These are phyloP conservation scores for Suillus americanus DNA, from an alignment of 768 basidiomycete genomes.

Conservation along the genomic window DNA sequence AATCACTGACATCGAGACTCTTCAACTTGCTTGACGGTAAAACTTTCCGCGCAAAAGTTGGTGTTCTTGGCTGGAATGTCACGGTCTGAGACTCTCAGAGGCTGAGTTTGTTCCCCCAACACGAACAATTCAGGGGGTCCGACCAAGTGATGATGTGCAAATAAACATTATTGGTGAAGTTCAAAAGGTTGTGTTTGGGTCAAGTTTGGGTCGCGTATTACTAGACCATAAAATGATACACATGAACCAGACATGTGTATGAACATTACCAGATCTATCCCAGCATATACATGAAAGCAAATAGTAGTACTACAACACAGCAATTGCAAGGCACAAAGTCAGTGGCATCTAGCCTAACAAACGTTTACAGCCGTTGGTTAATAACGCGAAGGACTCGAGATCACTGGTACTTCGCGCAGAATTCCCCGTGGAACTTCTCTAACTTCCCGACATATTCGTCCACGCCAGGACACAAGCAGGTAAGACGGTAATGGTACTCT, in stretches of 20 bases:
- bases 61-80: not conserved
- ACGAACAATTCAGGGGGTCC: not conserved
- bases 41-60: not conserved
- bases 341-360: not conserved
- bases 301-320: not conserved
- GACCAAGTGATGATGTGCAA: not conserved
- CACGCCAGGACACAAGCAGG: slow-evolving; percentile 91
- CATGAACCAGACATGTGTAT: not conserved
- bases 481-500: slow-evolving; percentile 89
- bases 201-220: not conserved
- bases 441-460: slow-evolving; percentile 89
- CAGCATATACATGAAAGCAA: not conserved
- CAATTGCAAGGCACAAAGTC: not conserved
- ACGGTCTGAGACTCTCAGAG: too few relatives aligned
- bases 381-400: not conserved
- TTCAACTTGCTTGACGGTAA: not conserved
- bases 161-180: not conserved
- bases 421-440: slow-evolving; percentile 69
- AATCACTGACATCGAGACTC: slow-evolving; percentile 12
- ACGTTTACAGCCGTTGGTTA: not conserved
- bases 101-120: not conserved
- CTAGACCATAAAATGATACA: not conserved
- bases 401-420: slow-evolving; percentile 49
- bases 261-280: not conserved
- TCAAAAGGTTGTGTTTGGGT: too few relatives aligned